phyloP scores from a whole-genome alignment of 345 rosid genomes.

The Brassica rapa region DNA sequence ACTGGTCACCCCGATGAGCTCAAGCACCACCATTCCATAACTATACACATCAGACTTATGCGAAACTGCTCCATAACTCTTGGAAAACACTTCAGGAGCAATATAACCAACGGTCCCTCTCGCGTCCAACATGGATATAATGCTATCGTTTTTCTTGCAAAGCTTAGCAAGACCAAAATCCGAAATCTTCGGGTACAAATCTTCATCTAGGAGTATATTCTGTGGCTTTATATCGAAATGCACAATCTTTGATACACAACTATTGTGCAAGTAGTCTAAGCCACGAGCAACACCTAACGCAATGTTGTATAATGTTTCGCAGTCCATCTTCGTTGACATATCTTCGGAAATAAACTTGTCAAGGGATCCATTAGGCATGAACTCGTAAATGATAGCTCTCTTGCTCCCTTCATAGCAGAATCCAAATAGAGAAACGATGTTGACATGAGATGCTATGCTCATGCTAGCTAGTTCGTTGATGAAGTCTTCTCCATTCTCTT shows the following conservation, averaged over 20 bases:
- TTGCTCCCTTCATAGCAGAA: constrained; percentile 36
- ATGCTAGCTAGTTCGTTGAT: constrained; percentile 54
- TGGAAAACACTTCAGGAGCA: constrained; percentile 44
- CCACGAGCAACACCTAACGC: constrained; percentile 42
- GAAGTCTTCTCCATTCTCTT: constrained; percentile 49
- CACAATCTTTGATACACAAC: constrained; percentile 45
- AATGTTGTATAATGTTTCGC: constrained; percentile 38
- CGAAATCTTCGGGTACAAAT: constrained; percentile 46
- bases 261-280: constrained; percentile 50
- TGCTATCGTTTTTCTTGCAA: constrained; percentile 37
- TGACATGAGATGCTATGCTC: constrained; percentile 56
- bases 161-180: constrained; percentile 55
- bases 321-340: constrained; percentile 3
- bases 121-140: constrained; percentile 30
- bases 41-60: constrained; percentile 49
- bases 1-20: constrained; percentile 28
- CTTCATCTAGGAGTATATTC: constrained; percentile 45
- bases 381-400: constrained; percentile 47
- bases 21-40: constrained; percentile 43
- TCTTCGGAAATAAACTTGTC: constrained; percentile 41
- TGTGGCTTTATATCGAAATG: constrained; percentile 57
- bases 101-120: constrained; percentile 46
- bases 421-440: constrained; percentile 38
- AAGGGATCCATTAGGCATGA: constrained; percentile 46
- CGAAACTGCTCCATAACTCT: constrained; percentile 42